Base-by-base conservation (phyloP, 2,329 filamentous ascomycete species). In the Exophiala phaeomuriformis region DNA sequence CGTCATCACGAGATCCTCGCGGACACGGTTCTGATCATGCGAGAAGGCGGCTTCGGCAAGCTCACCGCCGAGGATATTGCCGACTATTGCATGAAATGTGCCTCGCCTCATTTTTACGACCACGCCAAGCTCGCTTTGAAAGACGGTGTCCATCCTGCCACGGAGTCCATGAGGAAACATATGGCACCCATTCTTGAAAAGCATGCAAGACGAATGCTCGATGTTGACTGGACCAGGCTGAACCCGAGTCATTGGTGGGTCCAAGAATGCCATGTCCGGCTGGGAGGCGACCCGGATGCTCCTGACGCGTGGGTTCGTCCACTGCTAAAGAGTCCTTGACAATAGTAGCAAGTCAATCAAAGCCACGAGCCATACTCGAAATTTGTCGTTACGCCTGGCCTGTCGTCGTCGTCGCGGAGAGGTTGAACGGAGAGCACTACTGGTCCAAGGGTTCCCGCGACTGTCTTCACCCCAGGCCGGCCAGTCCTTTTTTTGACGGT, bases 31-130 rank as follows among this genome's bases (percentile, higher is more conserved):
- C 45, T 59, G 8, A 54, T 62, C 46, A 48, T 53, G 46, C 53
- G 56, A 3, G 56, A 62, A 46, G 60, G 60, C 29, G 58, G 58
- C 3, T 59, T 59, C 39, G 36, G 45, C 28, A 55, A 50, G 8
- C 42, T 57, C 7, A 50, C 41, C 28, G 52, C 60, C 7, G 47
- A 51, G 10, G 60, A 62, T 30, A 50, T 62, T 12, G 53, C 27
- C 31, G 58, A 62, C n/a, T 62, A 58, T 40, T 59, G 55, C 32
- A 50, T 54, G 19, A 46, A 43, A 36, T 58, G 51, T 37, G 57
- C 51, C 8, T 54, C 54, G 4, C 12, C 51, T 5, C 41, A 12
- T 12, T 56, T 56, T 40, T 27, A 41, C 36, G 6, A 6, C 8
- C 31, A 37, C 5, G 48, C 49, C 29, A 46, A 36, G 19, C 27